A percentile compares a stretch with the other conserved stretches of the same genome.
These are phyloP conservation scores for Auriscalpium microsporum DNA, from an alignment of 768 basidiomycete genomes.

Conservation along the genomic window DNA sequence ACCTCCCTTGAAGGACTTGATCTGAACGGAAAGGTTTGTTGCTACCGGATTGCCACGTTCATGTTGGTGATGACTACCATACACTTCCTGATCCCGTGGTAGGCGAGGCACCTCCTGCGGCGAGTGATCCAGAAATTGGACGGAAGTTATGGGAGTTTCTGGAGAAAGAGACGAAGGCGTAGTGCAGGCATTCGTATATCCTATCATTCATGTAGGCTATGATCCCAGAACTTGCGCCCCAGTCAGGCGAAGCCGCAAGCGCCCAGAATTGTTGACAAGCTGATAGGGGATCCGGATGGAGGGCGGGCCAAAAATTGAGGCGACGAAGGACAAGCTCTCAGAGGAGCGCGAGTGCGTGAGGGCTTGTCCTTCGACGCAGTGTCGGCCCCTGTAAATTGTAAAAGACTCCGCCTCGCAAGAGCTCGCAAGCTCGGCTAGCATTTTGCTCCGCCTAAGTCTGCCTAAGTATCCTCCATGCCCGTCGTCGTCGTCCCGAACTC, in stretches of 20 bases:
- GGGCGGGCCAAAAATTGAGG: too few species aligned
- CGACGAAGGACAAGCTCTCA: too few species aligned
- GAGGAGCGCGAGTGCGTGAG: too few species aligned
- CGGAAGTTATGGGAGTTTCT: conserved; percentile 20
- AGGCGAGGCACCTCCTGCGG: conserved; percentile 12
- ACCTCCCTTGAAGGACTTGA: conserved; percentile 24
- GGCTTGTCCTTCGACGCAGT: too few species aligned
- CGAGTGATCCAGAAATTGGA: conserved; percentile 17
- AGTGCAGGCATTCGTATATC: not conserved
- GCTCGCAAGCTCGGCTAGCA: not conserved
- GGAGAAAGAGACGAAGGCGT: conserved; percentile 12
- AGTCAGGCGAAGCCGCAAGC: too few species aligned
- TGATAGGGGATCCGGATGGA: too few species aligned
- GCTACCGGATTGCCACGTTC: too few species aligned
- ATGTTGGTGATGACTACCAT: not conserved
- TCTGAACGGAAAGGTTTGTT: conserved; percentile 25
- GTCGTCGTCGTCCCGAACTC: too few species aligned
- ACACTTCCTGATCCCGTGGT: conserved; percentile 20
- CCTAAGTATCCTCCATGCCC: not conserved
- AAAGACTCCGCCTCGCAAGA: too few species aligned
- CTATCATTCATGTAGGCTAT: not conserved
- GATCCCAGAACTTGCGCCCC: too few species aligned
- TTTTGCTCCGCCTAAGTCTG: not conserved
- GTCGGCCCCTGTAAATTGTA: too few species aligned
- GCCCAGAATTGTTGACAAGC: too few species aligned